Conservation (phyloP, 257 asterid genomes). For the Nyctanthes arbortristis region DNA sequence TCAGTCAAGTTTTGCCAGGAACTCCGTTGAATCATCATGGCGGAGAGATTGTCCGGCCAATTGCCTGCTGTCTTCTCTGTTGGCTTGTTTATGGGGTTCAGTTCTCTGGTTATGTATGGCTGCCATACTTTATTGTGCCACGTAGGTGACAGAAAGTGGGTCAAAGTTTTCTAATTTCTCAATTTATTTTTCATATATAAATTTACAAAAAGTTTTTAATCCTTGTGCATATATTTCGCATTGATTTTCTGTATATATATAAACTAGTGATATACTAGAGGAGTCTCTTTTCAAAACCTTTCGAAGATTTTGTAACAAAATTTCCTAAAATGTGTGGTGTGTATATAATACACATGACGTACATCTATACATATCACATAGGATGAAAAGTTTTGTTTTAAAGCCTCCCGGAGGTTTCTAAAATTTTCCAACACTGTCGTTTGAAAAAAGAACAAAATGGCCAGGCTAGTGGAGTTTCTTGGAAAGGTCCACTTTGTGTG, state of each 20-base stretch:
- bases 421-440: too few species aligned
- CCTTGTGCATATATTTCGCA: too few species aligned
- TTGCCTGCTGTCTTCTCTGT: constrained; percentile 19
- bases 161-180: constrained; percentile 31
- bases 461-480: background rate
- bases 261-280: too few species aligned
- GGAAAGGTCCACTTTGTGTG: background rate
- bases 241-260: too few species aligned
- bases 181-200: too few species aligned
- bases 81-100: constrained; percentile 41
- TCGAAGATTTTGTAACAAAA: too few species aligned
- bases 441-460: too few species aligned
- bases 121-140: constrained; percentile 42
- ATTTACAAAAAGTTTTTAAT: too few species aligned
- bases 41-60: constrained; percentile 36
- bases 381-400: too few species aligned
- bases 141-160: constrained; percentile 38
- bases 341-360: background rate
- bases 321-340: too few species aligned
- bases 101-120: constrained; percentile 45
- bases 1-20: constrained; percentile 41
- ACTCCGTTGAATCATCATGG: constrained; percentile 20
- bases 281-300: too few species aligned
- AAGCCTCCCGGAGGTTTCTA: too few species aligned
- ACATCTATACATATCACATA: background rate